These are phyloP conservation scores for Pseudozyma sp. DNA, from an alignment of 1,284 basidiomycete species.

Conservation along the genomic window DNA sequence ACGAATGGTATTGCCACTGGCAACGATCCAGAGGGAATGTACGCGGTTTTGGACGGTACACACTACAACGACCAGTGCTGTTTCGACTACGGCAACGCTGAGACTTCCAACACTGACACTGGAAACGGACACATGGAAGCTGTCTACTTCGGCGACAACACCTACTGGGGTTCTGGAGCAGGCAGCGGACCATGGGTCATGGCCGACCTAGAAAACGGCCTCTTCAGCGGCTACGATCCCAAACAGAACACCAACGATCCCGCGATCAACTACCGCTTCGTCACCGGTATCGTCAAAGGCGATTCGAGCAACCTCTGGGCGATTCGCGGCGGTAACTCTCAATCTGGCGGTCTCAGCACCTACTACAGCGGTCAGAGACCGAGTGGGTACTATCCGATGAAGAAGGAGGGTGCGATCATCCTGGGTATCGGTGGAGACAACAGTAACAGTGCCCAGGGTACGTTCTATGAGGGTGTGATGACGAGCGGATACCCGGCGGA, in stretches of 20 bases:
- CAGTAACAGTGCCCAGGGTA: slow-evolving; percentile 26
- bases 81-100: slow-evolving; percentile 40
- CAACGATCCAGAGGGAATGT: slow-evolving; percentile 33
- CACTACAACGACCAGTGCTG: slow-evolving; percentile 27
- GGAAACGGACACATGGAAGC: slow-evolving; percentile 28
- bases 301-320: slow-evolving; percentile 34
- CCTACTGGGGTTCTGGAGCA: slow-evolving; percentile 22
- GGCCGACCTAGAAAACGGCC: slow-evolving; percentile 26
- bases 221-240: slow-evolving; percentile 18
- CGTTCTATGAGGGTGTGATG: slow-evolving; percentile 38
- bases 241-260: slow-evolving; percentile 25
- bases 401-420: slow-evolving; percentile 38
- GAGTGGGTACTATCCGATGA: slow-evolving; percentile 30
- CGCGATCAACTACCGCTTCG: slow-evolving; percentile 13
- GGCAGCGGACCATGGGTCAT: slow-evolving; percentile 30
- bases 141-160: slow-evolving; percentile 33
- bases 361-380: slow-evolving; percentile 28
- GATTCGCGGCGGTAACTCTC: slow-evolving; percentile 22
- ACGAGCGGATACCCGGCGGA: slow-evolving; percentile 26
- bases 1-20: slow-evolving; percentile 38
- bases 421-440: slow-evolving; percentile 40
- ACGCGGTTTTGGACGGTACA: slow-evolving; percentile 22
- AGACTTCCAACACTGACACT: slow-evolving; percentile 21
- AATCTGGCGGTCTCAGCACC: slow-evolving; percentile 14
- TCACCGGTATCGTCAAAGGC: slow-evolving; percentile 30